Base-by-base conservation (phyloP, 495 filamentous ascomycete genomes). In the Collariella sp. region DNA sequence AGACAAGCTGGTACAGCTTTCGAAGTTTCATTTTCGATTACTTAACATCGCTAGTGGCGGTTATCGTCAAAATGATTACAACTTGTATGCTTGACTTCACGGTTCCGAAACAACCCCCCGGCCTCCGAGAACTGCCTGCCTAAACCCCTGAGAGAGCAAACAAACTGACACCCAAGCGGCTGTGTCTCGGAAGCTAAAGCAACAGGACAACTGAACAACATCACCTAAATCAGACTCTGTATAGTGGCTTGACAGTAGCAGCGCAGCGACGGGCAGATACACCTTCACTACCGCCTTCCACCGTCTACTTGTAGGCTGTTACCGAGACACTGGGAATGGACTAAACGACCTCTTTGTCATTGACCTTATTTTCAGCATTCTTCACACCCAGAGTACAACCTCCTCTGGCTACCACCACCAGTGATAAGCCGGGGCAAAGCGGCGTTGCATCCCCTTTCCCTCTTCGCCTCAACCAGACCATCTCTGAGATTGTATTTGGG, bases 401-500 rank as follows among this genome's bases (percentile, higher is more conserved):
- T 4, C 26, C 9, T 38, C 54, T 47, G 54, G 54, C 33, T 51
- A 41, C 39, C 47, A 35, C 15, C 38, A 26, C 54, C 54, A 47
- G 54, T 46, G 54, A 57, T 41, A 46, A 45, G 47, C 41, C 47
- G 54, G 54, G 19, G 54, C 47, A 42, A 47, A 57, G 54, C 41
- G n/a, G 41, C 41, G 50, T 34, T 52, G 47, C 54, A 34, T 41
- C 33, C n/a, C 29, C 2, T 36, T 31, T 40, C 39, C 46, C 47
- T n/a, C 45, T 44, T 45, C 24, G 46, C 38, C 46, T 33, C 46
- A 48, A 13, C 33, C 34, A 31, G 9, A 11, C 15, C 38, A 9
- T 41, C 20, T 33, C 38, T 20, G 39, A 45, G 12, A 39, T 40
- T 13, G 19, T 19, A n/a, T 26, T n/a, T 35, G 24, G 29, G 35